Evolutionary conservation across 257 asterid genomes (phyloP), one percentile per base, ranked within the genome.

Genomic region (Scutellaria galericulata): DNA sequence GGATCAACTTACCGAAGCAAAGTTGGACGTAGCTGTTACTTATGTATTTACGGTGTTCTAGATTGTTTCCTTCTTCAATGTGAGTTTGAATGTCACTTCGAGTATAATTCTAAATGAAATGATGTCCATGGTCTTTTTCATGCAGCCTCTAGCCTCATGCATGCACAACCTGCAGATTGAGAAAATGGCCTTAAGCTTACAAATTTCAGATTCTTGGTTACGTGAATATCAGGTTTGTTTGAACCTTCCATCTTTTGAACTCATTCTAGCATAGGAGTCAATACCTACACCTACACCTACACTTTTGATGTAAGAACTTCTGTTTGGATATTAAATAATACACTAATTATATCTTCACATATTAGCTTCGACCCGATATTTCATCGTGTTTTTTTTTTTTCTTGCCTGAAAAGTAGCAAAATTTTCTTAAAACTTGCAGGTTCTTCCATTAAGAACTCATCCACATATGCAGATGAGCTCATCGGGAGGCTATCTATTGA

Each of bases 381-480:
- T 18, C 18, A 18, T 18, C 0, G 18, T 18, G 18, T 18, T 18
- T 18, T 18, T 18, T 18, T 18, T 18, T 18, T 18, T 18, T 0
- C 18, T 64, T 68, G 7, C 11, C 44, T 31, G 53, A 75, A 45
- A 63, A 4, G 47, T 11, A 5, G 60, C 46, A 13, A 2, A 14
- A 1, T 2, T 40, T 10, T 44, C 4, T 51, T 42, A 7, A 46
- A 52, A 48, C 4, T 27, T 70, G 73, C 86, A 91, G 97, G 99
- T 94, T 70, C 96, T 94, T 77, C 97, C 96, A 44, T 89, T 89
- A 14, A 87, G 97, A 87, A 89, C 93, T 50, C 99, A 94, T 77
- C 98, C 97, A 39, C 96, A 85, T 46, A 94, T 94, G 97, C 97
- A 89, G 79, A 94, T 94, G 98, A 91, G 96, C 75, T 81, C 95